phyloP scores from a whole-genome alignment of 192 early-diverging fungal genomes.

The Coemansia sp. region DNA sequence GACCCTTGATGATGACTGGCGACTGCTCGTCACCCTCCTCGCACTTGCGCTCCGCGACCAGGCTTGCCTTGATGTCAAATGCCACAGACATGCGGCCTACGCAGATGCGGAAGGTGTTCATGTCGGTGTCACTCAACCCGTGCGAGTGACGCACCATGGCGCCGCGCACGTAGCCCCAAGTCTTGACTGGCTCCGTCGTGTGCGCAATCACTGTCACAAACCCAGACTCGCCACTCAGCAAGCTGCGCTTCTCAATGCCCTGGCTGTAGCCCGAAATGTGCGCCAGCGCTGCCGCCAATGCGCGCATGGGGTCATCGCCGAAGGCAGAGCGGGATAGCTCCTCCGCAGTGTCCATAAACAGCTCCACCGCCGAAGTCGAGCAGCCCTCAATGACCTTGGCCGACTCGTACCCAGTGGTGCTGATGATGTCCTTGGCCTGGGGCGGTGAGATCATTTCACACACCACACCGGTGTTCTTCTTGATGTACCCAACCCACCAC shows the following conservation, averaged over 20 bases:
- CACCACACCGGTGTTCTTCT: conserved; percentile 76
- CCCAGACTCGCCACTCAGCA: conserved; percentile 83
- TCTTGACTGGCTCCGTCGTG: conserved; percentile 68
- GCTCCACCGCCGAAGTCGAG: conserved; percentile 73
- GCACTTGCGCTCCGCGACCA: conserved; percentile 69
- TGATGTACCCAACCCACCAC: conserved; percentile 79
- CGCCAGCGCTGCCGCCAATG: conserved; percentile 85
- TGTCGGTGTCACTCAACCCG: conserved; percentile 72
- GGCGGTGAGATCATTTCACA: conserved; percentile 84
- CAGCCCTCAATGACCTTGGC: conserved; percentile 72
- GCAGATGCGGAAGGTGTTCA: conserved; percentile 81
- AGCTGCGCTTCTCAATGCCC: conserved; percentile 81
- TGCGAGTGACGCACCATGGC: conserved; percentile 75
- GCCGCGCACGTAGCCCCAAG: conserved; percentile 84
- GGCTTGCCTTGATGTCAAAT: conserved; percentile 77
- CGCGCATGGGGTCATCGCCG: conserved; percentile 74
- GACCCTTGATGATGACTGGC: conserved; percentile 65
- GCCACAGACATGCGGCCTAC: conserved; percentile 82
- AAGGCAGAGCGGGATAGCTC: conserved; percentile 69
- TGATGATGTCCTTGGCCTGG: conserved; percentile 88
- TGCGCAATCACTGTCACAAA: conserved; percentile 75
- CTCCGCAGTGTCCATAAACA: conserved; percentile 79
- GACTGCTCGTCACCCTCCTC: conserved; percentile 26
- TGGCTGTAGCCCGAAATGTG: conserved; percentile 84
- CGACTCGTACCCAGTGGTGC: conserved; percentile 76